Conservation (phyloP, 1,284 basidiomycete genomes). For the Apiotrichum gracile region DNA sequence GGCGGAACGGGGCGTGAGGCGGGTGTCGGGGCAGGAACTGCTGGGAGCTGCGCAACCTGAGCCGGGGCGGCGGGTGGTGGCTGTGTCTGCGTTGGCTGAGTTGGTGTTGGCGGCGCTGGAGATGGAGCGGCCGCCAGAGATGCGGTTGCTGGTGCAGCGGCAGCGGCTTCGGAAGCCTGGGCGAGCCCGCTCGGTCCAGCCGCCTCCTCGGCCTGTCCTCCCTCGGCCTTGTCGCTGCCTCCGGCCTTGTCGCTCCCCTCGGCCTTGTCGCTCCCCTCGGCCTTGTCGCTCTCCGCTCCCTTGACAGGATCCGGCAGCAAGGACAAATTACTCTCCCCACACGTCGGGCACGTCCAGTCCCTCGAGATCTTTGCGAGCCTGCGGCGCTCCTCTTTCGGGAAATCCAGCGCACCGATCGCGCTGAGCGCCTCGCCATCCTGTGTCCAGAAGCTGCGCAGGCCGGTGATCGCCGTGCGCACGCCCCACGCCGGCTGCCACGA, state of each 20-base stretch:
- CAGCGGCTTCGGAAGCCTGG: not conserved
- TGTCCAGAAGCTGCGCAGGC: slow-evolving; percentile 85
- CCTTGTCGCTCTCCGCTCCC: not conserved
- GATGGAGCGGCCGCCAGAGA: not conserved
- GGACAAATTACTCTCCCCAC: slow-evolving; percentile 61
- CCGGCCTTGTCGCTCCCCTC: no score
- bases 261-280: not conserved
- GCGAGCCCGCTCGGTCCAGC: not conserved
- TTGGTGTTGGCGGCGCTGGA: not conserved
- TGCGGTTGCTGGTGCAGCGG: not conserved
- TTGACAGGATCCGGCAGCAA: slow-evolving; percentile 51
- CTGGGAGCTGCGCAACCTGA: no score
- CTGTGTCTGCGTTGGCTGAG: not conserved
- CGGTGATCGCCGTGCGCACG: slow-evolving; percentile 89
- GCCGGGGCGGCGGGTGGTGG: not conserved
- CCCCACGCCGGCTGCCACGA: slow-evolving; percentile 96
- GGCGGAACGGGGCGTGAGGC: not conserved
- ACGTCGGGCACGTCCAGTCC: slow-evolving; percentile 73
- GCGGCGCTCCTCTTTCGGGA: slow-evolving; percentile 68
- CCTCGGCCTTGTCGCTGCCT: not conserved
- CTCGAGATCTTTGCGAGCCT: slow-evolving; percentile 74
- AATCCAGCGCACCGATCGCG: slow-evolving; percentile 82
- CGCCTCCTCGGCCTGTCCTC: not conserved
- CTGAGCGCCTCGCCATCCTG: slow-evolving; percentile 81
- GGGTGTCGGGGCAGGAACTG: no score